Conservation (phyloP, 2,329 filamentous ascomycete genomes). For the Leptographium wingfieldii region DNA sequence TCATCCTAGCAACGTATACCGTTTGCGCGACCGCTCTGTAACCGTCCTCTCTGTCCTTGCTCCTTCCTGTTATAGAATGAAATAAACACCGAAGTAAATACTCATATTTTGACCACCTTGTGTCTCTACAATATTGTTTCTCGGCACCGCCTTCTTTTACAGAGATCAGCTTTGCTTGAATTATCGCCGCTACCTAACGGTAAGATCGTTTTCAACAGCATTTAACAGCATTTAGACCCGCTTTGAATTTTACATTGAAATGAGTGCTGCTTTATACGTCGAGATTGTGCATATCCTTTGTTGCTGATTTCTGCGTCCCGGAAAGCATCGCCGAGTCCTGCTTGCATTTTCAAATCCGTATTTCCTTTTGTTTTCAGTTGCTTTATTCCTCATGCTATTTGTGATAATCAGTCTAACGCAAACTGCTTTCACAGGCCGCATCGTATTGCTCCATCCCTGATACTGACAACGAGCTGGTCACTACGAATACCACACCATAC, state of each 20-base stretch:
- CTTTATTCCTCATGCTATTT: not conserved
- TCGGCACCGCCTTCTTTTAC: not conserved
- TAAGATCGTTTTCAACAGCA: not conserved
- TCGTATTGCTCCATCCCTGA: not conserved
- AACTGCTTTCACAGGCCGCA: not conserved
- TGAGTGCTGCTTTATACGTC: not conserved
- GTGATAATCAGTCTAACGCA: not conserved
- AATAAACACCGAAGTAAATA: not conserved
- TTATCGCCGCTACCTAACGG: not conserved
- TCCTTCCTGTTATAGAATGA: not conserved
- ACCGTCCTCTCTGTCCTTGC: not conserved
- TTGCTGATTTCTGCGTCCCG: not conserved
- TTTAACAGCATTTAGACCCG: not conserved
- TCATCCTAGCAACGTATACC: not conserved
- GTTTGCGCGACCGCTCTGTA: not conserved
- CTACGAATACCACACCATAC: not conserved
- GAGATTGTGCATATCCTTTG: not conserved
- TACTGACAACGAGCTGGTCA: not conserved
- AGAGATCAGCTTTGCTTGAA: not conserved
- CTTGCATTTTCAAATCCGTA: not conserved
- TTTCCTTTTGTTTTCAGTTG: not conserved
- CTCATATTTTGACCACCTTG: not conserved
- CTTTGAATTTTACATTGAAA: not conserved
- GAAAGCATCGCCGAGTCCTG: not conserved
- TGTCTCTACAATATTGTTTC: not conserved